These are phyloP conservation scores for Exophiala oligosperma DNA, from an alignment of 2,329 filamentous ascomycete genomes.

Conservation along the genomic window DNA sequence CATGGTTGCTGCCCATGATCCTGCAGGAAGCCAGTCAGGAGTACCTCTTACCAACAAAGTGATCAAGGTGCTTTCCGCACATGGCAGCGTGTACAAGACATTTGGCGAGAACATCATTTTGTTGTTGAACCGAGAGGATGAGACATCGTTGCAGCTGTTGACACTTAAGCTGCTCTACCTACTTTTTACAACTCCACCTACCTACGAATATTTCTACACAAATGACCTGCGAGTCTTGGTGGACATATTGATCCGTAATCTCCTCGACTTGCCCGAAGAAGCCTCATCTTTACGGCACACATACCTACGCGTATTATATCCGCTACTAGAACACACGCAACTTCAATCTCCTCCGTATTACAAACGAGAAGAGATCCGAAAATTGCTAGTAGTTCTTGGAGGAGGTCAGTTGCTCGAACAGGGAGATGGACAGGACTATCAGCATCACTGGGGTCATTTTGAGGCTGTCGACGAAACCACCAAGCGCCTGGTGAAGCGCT, in stretches of 20 bases:
- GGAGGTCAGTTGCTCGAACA: constrained; percentile 68
- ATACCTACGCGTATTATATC: constrained; percentile 89
- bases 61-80: constrained; percentile 81
- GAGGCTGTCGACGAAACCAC: constrained; percentile 53
- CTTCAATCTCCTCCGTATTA: constrained; percentile 84
- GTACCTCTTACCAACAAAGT: constrained; percentile 82
- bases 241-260: constrained; percentile 93
- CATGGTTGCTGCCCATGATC: constrained; percentile 73
- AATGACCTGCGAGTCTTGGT: constrained; percentile 93
- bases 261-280: constrained; percentile 92
- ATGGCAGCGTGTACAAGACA: constrained; percentile 81
- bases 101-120: constrained; percentile 98
- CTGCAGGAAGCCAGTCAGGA: constrained; percentile 34
- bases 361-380: constrained; percentile 81
- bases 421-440: constrained; percentile 28
- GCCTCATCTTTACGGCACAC: constrained; percentile 75
- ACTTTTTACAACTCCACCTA: constrained; percentile 86
- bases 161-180: constrained; percentile 95
- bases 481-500: constrained; percentile 47
- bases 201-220: constrained; percentile 97
- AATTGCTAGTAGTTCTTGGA: constrained; percentile 70
- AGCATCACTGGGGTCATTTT: constrained; percentile 49
- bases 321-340: constrained; percentile 87
- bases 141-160: constrained; percentile 91
- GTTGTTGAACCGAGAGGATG: constrained; percentile 86